phyloP scores from a whole-genome alignment of 1,284 basidiomycete species.

The Malassezia restricta region DNA sequence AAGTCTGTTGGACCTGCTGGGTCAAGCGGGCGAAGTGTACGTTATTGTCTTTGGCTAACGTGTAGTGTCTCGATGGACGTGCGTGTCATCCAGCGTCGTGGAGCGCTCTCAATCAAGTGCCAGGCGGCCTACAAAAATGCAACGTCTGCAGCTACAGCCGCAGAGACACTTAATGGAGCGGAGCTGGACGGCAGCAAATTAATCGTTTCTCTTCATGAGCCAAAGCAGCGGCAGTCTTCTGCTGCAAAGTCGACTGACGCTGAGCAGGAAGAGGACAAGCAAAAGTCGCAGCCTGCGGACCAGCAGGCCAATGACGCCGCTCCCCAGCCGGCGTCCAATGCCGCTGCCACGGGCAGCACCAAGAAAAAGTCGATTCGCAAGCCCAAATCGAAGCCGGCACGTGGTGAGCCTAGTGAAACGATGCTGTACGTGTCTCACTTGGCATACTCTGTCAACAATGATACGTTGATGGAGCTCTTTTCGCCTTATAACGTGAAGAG shows the following conservation, averaged over 20 bases:
- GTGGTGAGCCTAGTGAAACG: constrained; percentile 8
- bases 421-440: constrained; percentile 6
- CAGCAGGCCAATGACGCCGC: background rate
- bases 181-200: background rate
- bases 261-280: background rate
- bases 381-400: background rate
- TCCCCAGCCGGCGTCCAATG: background rate
- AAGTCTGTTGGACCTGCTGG: background rate
- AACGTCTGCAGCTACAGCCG: background rate
- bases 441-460: constrained; percentile 1
- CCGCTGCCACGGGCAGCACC: background rate
- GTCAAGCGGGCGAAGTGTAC: background rate
- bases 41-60: background rate
- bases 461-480: constrained; percentile 3
- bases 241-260: background rate
- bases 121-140: background rate
- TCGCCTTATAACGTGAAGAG: constrained; percentile 3
- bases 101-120: background rate
- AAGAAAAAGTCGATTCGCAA: background rate
- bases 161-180: background rate
- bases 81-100: background rate
- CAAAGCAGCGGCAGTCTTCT: background rate
- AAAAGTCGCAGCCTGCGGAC: background rate
- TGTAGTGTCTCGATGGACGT: background rate
- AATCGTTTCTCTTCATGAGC: background rate